A percentile compares a stretch with the other conserved stretches of the same genome.
Evolutionary conservation across 371 early-diverging fungal genomes (phyloP).

Genomic region (Mortierella sp.): DNA sequence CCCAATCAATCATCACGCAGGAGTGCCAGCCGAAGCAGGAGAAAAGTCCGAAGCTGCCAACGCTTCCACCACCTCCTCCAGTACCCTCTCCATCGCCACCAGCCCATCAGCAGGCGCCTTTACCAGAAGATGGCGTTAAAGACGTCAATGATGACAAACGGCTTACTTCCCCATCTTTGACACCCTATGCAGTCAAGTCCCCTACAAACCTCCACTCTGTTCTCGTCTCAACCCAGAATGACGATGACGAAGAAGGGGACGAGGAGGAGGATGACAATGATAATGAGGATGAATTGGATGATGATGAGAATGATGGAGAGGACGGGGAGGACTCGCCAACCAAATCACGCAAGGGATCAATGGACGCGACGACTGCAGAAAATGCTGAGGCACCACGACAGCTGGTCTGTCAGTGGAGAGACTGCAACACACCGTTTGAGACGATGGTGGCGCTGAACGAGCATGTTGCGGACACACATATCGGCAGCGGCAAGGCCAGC

Average conservation of each 20-base stretch:
- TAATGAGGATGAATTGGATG: conserved; percentile 47
- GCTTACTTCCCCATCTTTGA: conserved; percentile 21
- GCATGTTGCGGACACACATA: conserved; percentile 72
- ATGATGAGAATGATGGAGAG: conserved; percentile 45
- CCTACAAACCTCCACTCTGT: conserved; percentile 43
- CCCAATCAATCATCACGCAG: conserved; percentile 1
- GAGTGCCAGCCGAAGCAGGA: conserved; percentile 14
- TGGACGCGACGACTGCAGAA: conserved; percentile 10
- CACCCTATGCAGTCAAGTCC: conserved; percentile 42
- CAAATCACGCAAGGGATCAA: conserved; percentile 29
- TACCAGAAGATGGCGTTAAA: conserved; percentile 10
- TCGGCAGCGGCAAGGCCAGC: conserved; percentile 76
- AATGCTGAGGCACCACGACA: conserved; percentile 41
- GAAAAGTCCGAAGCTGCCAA: conserved; percentile 13
- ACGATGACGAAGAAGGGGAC: conserved; percentile 47
- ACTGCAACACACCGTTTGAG: conserved; percentile 61
- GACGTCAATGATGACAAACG: conserved; percentile 27
- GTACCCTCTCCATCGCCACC: conserved; percentile 16
- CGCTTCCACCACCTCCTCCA: conserved; percentile 20
- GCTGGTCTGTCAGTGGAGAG: conserved; percentile 69
- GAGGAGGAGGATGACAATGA: conserved; percentile 41
- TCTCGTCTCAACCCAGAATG: conserved; percentile 22
- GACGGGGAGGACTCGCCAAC: conserved; percentile 17
- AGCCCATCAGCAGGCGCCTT: not conserved
- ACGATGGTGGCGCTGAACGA: conserved; percentile 66